A percentile compares a stretch with the other conserved stretches of the same genome.
Evolutionary conservation across 2,329 filamentous ascomycete species (phyloP).

Genomic region (Fusarium chaquense): DNA sequence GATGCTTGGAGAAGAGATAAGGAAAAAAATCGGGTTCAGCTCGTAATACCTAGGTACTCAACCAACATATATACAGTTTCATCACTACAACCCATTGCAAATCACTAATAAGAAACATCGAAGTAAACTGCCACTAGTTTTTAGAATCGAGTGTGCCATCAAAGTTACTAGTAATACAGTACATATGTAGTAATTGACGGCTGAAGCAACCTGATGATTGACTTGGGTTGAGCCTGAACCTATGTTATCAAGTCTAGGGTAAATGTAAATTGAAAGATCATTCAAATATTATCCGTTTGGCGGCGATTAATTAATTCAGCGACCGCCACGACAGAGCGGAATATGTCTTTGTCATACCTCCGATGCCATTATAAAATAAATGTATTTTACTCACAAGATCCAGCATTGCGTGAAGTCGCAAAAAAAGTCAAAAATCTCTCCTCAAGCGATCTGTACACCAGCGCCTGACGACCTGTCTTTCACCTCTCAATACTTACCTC

Average conservation of each 20-base stretch:
- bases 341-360: not conserved
- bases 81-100: not conserved
- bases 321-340: not conserved
- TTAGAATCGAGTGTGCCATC: not conserved
- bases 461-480: not conserved
- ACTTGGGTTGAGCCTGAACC: not conserved
- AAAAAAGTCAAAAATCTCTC: not conserved
- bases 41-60: too few relatives aligned
- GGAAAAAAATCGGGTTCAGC: not conserved
- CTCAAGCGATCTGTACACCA: not conserved
- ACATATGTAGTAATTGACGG: too few relatives aligned
- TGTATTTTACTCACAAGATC: not conserved
- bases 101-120: too few relatives aligned
- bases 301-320: conserved; percentile 25
- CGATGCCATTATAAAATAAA: not conserved
- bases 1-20: not conserved
- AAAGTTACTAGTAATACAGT: too few relatives aligned
- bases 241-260: conserved; percentile 1
- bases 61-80: not conserved
- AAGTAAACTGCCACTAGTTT: too few relatives aligned
- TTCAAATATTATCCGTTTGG: not conserved
- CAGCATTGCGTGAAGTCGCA: not conserved
- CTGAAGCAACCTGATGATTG: not conserved
- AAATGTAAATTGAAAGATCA: not conserved
- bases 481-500: not conserved